Percentiles rank a stretch among this genome's conserved stretches.
These are phyloP conservation scores for Paecilomyces fulvus DNA, from an alignment of 2,329 filamentous ascomycete genomes.

Conservation along the genomic window DNA sequence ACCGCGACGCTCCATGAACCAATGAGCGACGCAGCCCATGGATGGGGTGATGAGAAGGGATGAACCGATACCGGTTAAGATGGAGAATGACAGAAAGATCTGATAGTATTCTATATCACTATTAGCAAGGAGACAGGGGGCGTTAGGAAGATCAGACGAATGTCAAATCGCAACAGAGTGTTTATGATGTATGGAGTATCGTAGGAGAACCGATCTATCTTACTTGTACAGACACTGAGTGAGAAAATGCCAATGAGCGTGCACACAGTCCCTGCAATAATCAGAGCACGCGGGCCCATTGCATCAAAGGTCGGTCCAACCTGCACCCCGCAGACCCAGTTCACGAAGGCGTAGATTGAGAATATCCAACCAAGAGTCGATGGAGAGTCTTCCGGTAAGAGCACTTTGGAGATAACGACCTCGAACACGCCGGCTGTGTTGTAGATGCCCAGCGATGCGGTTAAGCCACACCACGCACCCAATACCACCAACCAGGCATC, in stretches of 20 bases:
- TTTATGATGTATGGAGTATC: too few relatives aligned
- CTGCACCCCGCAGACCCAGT: constrained; percentile 18
- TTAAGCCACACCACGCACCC: constrained; percentile 22
- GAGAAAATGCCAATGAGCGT: constrained; percentile 11
- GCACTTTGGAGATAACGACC: constrained; percentile 9
- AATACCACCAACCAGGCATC: not conserved
- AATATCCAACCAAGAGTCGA: constrained; percentile 20
- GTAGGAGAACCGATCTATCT: not conserved
- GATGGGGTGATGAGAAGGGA: constrained; percentile 31
- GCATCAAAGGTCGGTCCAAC: constrained; percentile 24
- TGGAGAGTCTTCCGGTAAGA: constrained; percentile 6
- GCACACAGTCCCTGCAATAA: constrained; percentile 13
- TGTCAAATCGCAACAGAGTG: not conserved
- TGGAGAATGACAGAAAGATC: constrained; percentile 31
- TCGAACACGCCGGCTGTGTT: constrained; percentile 24
- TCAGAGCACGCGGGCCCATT: constrained; percentile 15
- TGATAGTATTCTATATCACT: constrained; percentile 30
- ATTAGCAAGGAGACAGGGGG: too few relatives aligned
- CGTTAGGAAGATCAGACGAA: not conserved
- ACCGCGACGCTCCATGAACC: constrained; percentile 26
- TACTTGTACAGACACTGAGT: constrained; percentile 14
- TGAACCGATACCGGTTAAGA: constrained; percentile 31
- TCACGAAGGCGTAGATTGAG: constrained; percentile 19
- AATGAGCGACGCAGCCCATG: constrained; percentile 22
- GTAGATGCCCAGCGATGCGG: constrained; percentile 28